Conservation (phyloP, 2,329 filamentous ascomycete genomes). For the Pseudogymnoascus sp. region DNA sequence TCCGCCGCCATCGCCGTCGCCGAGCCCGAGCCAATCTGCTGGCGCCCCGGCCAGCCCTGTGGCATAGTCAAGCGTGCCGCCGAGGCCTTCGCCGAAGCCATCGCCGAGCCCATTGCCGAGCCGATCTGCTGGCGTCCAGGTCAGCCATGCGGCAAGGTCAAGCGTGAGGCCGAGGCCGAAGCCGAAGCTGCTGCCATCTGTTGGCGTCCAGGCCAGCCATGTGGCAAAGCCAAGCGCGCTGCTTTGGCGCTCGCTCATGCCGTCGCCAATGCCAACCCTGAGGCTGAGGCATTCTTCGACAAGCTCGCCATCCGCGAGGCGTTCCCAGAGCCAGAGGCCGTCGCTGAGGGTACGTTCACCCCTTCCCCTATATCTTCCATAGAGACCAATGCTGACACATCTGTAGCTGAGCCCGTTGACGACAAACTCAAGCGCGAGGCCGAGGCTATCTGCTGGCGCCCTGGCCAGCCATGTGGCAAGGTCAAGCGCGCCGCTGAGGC, state of each 20-base stretch:
- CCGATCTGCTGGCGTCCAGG: slow-evolving; percentile 33
- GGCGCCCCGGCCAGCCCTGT: slow-evolving; percentile 24
- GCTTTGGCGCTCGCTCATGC: slow-evolving; percentile 32
- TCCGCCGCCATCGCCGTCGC: slow-evolving; percentile 25
- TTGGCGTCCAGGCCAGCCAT: slow-evolving; percentile 33
- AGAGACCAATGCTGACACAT: background rate
- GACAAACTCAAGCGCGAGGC: background rate
- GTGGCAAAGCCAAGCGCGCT: slow-evolving; percentile 38
- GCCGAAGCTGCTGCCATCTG: slow-evolving; percentile 26
- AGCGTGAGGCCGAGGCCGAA: slow-evolving; percentile 23
- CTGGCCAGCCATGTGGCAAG: slow-evolving; percentile 24
- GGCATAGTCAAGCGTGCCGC: slow-evolving; percentile 28
- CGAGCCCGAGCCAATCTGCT: slow-evolving; percentile 20
- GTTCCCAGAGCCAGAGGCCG: slow-evolving; percentile 22
- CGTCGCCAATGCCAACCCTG: slow-evolving; percentile 14
- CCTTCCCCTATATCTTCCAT: slow-evolving; percentile 4
- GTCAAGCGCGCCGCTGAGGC: slow-evolving; percentile 30
- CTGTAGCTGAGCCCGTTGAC: slow-evolving; percentile 4
- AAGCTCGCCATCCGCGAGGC: background rate
- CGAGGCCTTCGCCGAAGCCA: slow-evolving; percentile 24
- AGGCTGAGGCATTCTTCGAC: slow-evolving; percentile 11
- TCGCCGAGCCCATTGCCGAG: slow-evolving; percentile 18
- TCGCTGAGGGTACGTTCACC: background rate
- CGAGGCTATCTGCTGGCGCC: slow-evolving; percentile 20
- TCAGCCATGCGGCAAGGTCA: slow-evolving; percentile 37